A percentile compares a stretch with the other conserved stretches of the same genome.
Evolutionary conservation across 805 yeast genomes (phyloP).

Genomic region (Starmerella tilneyi): DNA sequence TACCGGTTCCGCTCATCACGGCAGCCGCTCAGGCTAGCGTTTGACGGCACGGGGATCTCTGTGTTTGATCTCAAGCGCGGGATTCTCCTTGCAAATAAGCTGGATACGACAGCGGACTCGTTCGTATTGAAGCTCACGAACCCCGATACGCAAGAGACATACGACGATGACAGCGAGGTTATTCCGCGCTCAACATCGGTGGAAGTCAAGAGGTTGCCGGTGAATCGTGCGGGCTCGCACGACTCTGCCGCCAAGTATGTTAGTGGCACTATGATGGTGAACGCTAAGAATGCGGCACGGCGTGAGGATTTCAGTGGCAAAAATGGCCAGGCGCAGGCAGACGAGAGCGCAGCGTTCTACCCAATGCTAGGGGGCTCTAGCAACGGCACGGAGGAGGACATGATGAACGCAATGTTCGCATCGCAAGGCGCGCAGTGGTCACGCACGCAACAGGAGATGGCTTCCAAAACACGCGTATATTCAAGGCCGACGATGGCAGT

Average conservation of each 20-base stretch:
- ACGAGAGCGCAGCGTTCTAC: slow-evolving; percentile 12
- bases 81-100: slow-evolving; percentile 66
- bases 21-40: slow-evolving; percentile 63
- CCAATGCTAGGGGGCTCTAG: slow-evolving; percentile 31
- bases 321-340: slow-evolving; percentile 21
- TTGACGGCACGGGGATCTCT: slow-evolving; percentile 94
- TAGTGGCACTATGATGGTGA: slow-evolving; percentile 35
- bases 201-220: slow-evolving; percentile 69
- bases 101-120: slow-evolving; percentile 67
- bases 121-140: slow-evolving; percentile 66
- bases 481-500: slow-evolving; percentile 13
- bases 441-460: slow-evolving; percentile 82
- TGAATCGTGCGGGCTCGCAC: slow-evolving; percentile 37
- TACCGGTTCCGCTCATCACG: slow-evolving; percentile 79
- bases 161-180: slow-evolving; percentile 81
- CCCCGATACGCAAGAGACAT: slow-evolving; percentile 63
- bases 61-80: slow-evolving; percentile 91
- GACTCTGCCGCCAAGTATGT: slow-evolving; percentile 53
- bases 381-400: slow-evolving; percentile 62
- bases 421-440: slow-evolving; percentile 93
- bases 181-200: slow-evolving; percentile 82
- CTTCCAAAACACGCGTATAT: slow-evolving; percentile 70
- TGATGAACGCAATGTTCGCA: slow-evolving; percentile 81
- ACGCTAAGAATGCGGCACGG: slow-evolving; percentile 31
- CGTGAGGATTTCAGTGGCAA: slow-evolving; percentile 29